Conservation (phyloP, 2,329 filamentous ascomycete species). For the Xylariomycetidae sp. region DNA sequence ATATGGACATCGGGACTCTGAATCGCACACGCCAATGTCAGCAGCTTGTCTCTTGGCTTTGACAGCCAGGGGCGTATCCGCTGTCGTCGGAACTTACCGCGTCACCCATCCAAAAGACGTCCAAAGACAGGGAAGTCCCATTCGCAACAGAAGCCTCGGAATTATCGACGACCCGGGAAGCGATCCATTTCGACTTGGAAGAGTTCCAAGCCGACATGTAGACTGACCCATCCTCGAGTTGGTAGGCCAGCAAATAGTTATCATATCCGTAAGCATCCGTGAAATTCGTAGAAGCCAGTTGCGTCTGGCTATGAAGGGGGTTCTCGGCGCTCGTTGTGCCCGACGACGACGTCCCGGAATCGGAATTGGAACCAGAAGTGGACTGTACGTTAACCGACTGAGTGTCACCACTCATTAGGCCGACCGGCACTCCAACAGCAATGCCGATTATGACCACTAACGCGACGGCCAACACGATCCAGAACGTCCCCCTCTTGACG, state of each 20-base stretch:
- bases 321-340: conserved; percentile 4
- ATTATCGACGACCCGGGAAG: conserved; percentile 20
- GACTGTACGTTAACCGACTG: no score
- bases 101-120: conserved; percentile 6
- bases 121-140: conserved; percentile 15
- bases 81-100: conserved; percentile 1
- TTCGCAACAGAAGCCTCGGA: conserved; percentile 11
- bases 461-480: conserved; percentile 7
- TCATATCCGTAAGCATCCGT: conserved; percentile 19
- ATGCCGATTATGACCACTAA: conserved; percentile 8
- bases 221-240: conserved; percentile 20
- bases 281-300: conserved; percentile 22
- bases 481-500: conserved; percentile 10
- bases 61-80: no score
- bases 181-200: conserved; percentile 18
- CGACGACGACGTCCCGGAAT: not conserved
- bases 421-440: conserved; percentile 11
- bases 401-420: conserved; percentile 1
- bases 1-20: no score
- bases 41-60: no score
- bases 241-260: conserved; percentile 22
- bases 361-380: not conserved
- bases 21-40: no score
- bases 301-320: conserved; percentile 7
- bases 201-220: conserved; percentile 24